Percentiles rank a stretch among this genome's conserved stretches.
phyloP scores from a whole-genome alignment of 1,284 basidiomycete species.

The Tremellales sp. region DNA sequence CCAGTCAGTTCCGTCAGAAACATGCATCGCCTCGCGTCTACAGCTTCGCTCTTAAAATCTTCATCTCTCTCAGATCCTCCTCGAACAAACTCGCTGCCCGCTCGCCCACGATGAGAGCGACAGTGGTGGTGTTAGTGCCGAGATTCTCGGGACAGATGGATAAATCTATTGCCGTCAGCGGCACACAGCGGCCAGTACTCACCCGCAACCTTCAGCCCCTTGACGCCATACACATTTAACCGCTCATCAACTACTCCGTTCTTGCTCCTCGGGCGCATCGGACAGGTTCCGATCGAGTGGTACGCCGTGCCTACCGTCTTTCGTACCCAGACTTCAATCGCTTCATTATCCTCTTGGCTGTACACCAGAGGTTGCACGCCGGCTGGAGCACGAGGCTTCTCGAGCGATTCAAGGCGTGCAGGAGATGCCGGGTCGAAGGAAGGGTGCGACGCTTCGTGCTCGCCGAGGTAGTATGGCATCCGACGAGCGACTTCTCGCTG shows the following conservation, averaged over 20 bases:
- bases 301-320: constrained; percentile 28
- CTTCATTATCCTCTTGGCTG: constrained; percentile 60
- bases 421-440: constrained; percentile 52
- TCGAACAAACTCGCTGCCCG: constrained; percentile 54
- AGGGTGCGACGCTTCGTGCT: constrained; percentile 53
- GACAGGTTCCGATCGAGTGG: constrained; percentile 54
- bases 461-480: constrained; percentile 58
- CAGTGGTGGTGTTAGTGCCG: constrained; percentile 55
- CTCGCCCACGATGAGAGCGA: constrained; percentile 54
- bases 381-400: constrained; percentile 31
- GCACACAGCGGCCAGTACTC: constrained; percentile 16
- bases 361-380: constrained; percentile 51
- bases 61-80: constrained; percentile 46
- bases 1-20: too few species aligned
- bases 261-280: constrained; percentile 59
- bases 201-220: constrained; percentile 57
- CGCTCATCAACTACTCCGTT: constrained; percentile 61
- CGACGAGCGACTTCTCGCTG: constrained; percentile 56
- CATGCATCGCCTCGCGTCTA: too few species aligned
- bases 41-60: not conserved
- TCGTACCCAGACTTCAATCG: constrained; percentile 51
- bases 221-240: constrained; percentile 62
- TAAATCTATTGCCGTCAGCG: constrained; percentile 42
- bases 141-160: constrained; percentile 55
- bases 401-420: constrained; percentile 51